These are phyloP conservation scores for Gossypium turneri DNA, from an alignment of 345 rosid species.

Conservation along the genomic window DNA sequence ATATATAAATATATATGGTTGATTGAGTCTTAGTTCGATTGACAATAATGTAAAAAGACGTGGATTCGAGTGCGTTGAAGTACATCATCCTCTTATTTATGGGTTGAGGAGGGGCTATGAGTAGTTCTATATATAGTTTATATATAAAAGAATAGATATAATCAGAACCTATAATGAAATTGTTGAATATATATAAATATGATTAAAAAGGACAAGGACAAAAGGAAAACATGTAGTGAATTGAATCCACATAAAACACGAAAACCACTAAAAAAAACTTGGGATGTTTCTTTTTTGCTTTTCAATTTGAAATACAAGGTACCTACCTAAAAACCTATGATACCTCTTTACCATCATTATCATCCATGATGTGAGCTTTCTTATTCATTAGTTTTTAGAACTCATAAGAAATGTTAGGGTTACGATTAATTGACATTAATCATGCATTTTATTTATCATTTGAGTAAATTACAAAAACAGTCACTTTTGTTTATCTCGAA, in stretches of 20 bases:
- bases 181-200: too few species aligned
- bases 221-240: background rate
- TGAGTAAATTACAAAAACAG: too few species aligned
- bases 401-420: background rate
- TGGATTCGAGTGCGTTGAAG: too few species aligned
- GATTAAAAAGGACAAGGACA: background rate
- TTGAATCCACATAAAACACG: background rate
- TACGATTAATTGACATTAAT: background rate
- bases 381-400: too few species aligned
- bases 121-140: too few species aligned
- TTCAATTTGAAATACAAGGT: background rate
- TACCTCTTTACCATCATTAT: background rate
- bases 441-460: too few species aligned
- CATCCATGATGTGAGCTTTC: background rate
- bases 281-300: background rate
- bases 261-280: background rate
- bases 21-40: too few species aligned
- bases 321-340: background rate
- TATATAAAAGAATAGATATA: too few species aligned
- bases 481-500: too few species aligned
- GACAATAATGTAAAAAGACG: background rate
- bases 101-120: rapidly evolving
- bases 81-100: too few species aligned
- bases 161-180: too few species aligned
- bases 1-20: too few species aligned